Base-by-base conservation (phyloP, 2,329 filamentous ascomycete species). In the Apiospora hydei region DNA sequence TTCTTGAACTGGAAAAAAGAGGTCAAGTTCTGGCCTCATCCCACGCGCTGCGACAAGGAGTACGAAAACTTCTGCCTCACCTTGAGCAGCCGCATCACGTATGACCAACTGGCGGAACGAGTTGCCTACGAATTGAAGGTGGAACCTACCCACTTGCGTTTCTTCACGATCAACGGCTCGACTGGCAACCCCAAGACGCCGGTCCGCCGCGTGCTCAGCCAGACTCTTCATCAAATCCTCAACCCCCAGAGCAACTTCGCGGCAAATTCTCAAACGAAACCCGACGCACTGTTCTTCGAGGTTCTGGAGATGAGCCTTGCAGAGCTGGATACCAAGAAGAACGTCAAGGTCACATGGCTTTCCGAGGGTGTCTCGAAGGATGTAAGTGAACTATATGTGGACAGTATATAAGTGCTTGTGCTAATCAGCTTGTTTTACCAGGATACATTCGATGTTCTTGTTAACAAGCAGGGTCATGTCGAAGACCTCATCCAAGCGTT, bases 271-370 rank as follows among this genome's bases (percentile, higher is more conserved):
- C 91, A 88, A 44, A 93, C 95, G 79, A 89, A 91, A 71, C 84
- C 88, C 26, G 96, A 98, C 82, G 90, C 92, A 0, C 86, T 99
- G 70, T 98, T 92, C 81, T 99, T 95, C 79, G 96, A 99, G 81
- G 90, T 98, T 41, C 85, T 99, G 53, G 96, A 99, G 74, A 97
- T 98, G 86, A 98, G 94, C 78, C 84, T 99, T 67, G 93, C 94
- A 34, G 97, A 99, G 82, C 87, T 97, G 61, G 96, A 99, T 79
- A 96, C 94, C 71, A 96, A 97, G 85, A 98, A 97, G 85, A 90
- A 86, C 72, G 85, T 98, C 74, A 96, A 94, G 81, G 84, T 99
- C 67, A 93, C 88, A 1, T 96, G 93, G 90, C 85, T 99, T 66
- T 93, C 92, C 53, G 96, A 99, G 74, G 96, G 96, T 61, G 92